A percentile compares a stretch with the other conserved stretches of the same genome.
These are phyloP conservation scores for Fraxinus quadrangulata DNA, from an alignment of 257 asterid genomes.

Conservation along the genomic window DNA sequence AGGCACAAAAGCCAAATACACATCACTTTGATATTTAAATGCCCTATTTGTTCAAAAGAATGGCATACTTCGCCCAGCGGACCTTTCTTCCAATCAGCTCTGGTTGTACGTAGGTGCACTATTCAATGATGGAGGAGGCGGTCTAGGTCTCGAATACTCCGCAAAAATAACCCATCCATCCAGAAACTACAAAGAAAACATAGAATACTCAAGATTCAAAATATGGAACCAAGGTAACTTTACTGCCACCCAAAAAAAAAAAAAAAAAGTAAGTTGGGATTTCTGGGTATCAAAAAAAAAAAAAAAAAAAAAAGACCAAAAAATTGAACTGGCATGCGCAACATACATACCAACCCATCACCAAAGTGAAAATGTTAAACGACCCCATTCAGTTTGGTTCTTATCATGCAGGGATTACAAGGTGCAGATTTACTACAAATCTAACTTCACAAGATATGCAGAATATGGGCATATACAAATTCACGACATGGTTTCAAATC, in stretches of 20 bases:
- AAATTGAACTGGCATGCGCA: background rate
- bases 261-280: background rate
- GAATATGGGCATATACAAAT: no score
- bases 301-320: no score
- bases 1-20: no score
- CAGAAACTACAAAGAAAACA: constrained; percentile 43
- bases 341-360: background rate
- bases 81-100: constrained; percentile 7
- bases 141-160: constrained; percentile 65
- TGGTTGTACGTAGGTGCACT: constrained; percentile 29
- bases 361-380: background rate
- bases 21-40: no score
- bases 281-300: no score
- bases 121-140: constrained; percentile 38
- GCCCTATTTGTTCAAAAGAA: constrained; percentile 12
- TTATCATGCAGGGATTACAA: background rate
- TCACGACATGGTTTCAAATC: background rate
- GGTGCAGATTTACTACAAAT: background rate
- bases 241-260: background rate
- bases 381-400: background rate
- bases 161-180: constrained; percentile 77
- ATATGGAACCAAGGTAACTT: background rate
- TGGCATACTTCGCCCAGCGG: background rate
- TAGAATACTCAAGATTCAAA: background rate
- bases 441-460: no score